Conservation (phyloP, 2,329 filamentous ascomycete genomes). For the Hortaea werneckii region DNA sequence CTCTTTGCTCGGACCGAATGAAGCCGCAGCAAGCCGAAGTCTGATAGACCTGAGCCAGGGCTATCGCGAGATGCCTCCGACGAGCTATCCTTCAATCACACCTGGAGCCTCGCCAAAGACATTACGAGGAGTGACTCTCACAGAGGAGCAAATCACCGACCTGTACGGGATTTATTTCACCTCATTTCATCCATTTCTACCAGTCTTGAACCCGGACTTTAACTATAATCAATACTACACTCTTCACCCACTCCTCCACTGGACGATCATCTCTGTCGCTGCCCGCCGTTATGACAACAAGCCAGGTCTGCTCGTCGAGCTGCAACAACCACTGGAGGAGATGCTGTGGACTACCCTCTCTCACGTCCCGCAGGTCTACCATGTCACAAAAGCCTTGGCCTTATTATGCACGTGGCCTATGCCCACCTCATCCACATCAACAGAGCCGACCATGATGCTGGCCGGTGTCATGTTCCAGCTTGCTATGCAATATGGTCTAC, state of each 20-base stretch:
- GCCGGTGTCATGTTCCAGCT: slow-evolving; percentile 81
- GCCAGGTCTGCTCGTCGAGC: slow-evolving; percentile 53
- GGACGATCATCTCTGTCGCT: slow-evolving; percentile 69
- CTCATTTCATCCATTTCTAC: slow-evolving; percentile 67
- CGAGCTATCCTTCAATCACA: slow-evolving; percentile 40
- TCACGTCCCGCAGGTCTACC: slow-evolving; percentile 67
- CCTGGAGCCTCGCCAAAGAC: slow-evolving; percentile 49
- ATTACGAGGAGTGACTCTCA: slow-evolving; percentile 40
- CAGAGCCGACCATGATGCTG: slow-evolving; percentile 71
- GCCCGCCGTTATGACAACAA: slow-evolving; percentile 59
- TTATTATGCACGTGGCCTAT: slow-evolving; percentile 73
- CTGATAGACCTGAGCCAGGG: slow-evolving; percentile 29
- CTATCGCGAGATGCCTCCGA: slow-evolving; percentile 29
- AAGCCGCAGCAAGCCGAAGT: slow-evolving; percentile 28
- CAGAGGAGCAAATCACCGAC: slow-evolving; percentile 34
- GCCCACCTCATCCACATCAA: slow-evolving; percentile 69
- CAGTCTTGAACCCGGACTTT: slow-evolving; percentile 56
- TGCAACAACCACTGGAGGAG: slow-evolving; percentile 56
- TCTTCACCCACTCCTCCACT: slow-evolving; percentile 74
- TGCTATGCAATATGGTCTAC: slow-evolving; percentile 71
- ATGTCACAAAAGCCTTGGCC: slow-evolving; percentile 71
- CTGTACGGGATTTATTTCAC: slow-evolving; percentile 68
- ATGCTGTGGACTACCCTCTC: slow-evolving; percentile 69
- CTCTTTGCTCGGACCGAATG: slow-evolving; percentile 25
- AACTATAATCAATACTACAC: slow-evolving; percentile 52